Base-by-base conservation (phyloP, 202 grass and related monocot species). In the Zizania palustris region DNA sequence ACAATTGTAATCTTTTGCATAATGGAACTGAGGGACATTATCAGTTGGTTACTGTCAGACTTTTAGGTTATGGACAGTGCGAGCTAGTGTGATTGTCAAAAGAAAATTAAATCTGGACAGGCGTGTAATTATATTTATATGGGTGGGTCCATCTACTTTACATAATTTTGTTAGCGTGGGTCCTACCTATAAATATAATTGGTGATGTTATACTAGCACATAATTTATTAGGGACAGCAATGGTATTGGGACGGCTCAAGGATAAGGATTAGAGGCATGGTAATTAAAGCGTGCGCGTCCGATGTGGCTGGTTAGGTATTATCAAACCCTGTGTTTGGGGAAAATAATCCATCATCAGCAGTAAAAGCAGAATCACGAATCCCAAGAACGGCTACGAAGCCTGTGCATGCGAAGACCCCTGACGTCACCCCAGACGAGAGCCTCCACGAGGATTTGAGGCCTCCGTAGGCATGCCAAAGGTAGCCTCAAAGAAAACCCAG, bases 101-200 rank as follows among this genome's bases (percentile, higher is more conserved):
- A 42, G 54, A 48, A 75, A 33, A 22, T 7, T 8, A 36, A 37
- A 3, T 51, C 4, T 13, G 40, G 19, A 42, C 15, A 55, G 21
- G 16, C 1, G 6, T 21, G 10, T 15, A 18, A 69, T 44, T 28
- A 28, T 8, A 55, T 10, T 54, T 19, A 54, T 8, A 55, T 10
- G 2, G 2, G 45, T 55, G n/a, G 51, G 51, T 20, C 51, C 51
- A 55, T 0, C 51, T 7, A 55, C 16, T 11, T 20, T n/a, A 55
- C 1, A 55, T 55, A 55, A 20, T 55, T 55, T 55, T 20, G 18
- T 7, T 7, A 3, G 9, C 43, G 13, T 21, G 35, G 72, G 43
- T 8, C 81, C 61, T 42, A 54, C 57, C 21, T 18, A 77, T 84
- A 72, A 77, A 15, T 18, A 77, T 84, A 72, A 77, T 78, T 65